Evolutionary conservation across 2,329 filamentous ascomycete species (phyloP).

Genomic region (Hortaea werneckii): DNA sequence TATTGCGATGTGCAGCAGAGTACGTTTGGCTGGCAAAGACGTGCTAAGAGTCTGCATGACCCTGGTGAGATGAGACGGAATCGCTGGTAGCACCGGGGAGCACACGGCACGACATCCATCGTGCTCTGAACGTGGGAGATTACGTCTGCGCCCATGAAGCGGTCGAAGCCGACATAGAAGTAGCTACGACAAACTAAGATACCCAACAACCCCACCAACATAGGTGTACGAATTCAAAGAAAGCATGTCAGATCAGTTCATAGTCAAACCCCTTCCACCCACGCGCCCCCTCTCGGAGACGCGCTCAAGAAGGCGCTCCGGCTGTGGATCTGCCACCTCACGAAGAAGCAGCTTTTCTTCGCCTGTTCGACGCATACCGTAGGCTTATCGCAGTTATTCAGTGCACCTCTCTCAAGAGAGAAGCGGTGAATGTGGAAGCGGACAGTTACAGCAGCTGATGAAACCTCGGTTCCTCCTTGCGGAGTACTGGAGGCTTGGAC

Average conservation of each 20-base stretch:
- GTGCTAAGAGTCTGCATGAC: not conserved
- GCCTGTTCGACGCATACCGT: constrained; percentile 41
- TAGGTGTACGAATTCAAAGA: not conserved
- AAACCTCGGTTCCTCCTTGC: not conserved
- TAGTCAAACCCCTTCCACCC: constrained; percentile 93
- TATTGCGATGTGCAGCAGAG: not conserved
- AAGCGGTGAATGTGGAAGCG: constrained; percentile 6
- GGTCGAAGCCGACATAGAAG: too few species aligned
- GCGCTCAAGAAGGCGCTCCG: constrained; percentile 88
- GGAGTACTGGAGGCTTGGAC: constrained; percentile 2
- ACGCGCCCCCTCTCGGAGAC: constrained; percentile 65
- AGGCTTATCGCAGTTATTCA: constrained; percentile 9
- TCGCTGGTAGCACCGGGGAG: not conserved
- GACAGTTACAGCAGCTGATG: constrained; percentile 23
- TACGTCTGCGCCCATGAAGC: too few species aligned
- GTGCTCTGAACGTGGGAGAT: too few species aligned
- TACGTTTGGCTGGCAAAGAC: not conserved
- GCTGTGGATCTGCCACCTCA: constrained; percentile 58
- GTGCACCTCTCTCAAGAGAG: not conserved
- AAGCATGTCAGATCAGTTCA: constrained; percentile 68
- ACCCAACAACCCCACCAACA: too few species aligned
- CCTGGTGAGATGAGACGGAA: not conserved
- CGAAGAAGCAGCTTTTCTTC: constrained; percentile 36
- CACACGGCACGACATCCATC: too few species aligned
- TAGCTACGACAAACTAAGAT: too few species aligned